Conservation (phyloP, 1,284 basidiomycete genomes). For the Melampsora americana region DNA sequence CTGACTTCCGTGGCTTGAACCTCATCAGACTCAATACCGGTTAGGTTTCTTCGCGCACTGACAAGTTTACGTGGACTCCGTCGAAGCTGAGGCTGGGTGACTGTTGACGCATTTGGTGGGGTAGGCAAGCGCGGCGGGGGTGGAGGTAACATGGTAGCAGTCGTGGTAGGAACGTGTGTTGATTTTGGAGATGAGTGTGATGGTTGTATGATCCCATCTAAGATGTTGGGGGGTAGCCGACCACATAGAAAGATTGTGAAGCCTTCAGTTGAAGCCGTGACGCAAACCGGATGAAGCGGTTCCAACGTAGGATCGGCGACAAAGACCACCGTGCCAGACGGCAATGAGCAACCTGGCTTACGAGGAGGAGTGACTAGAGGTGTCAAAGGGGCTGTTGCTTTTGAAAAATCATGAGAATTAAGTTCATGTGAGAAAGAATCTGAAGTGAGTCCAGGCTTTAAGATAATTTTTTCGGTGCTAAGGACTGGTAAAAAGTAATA, state of each 20-base stretch:
- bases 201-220: conserved; percentile 5
- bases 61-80: conserved; percentile 39
- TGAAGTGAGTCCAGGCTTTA: neutral
- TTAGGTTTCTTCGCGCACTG: conserved; percentile 4
- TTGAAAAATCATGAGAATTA: conserved; percentile 25
- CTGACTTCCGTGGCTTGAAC: neutral
- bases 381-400: conserved; percentile 21
- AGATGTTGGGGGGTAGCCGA: conserved; percentile 18
- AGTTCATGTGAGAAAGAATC: neutral
- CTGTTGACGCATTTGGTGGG: conserved; percentile 1
- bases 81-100: conserved; percentile 19
- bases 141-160: conserved; percentile 5
- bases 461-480: conserved; percentile 28
- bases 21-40: conserved; percentile 17
- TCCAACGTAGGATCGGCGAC: conserved; percentile 35
- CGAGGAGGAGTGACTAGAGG: conserved; percentile 36
- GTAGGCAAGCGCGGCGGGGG: conserved; percentile 27
- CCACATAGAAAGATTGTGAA: conserved; percentile 41
- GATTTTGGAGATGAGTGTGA: conserved; percentile 20
- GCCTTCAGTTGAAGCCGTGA: conserved; percentile 43
- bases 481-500: conserved; percentile 40
- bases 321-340: conserved; percentile 39
- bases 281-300: conserved; percentile 32
- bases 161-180: conserved; percentile 5
- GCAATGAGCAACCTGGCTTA: conserved; percentile 22